Base-by-base conservation (phyloP, 441 rosid genomes). In the Gossypium lobatum region DNA sequence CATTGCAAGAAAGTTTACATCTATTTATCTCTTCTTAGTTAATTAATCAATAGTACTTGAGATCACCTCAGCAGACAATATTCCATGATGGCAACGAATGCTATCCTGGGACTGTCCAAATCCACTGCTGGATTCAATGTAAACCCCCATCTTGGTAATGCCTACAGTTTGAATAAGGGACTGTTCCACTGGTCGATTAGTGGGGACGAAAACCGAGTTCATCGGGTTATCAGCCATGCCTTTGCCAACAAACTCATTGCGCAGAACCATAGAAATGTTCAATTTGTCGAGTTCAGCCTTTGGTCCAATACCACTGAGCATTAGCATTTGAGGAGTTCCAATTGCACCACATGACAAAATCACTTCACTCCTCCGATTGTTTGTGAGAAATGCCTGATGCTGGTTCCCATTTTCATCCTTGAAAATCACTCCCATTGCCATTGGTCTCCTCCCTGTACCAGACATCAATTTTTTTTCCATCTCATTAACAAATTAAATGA, bases 201-300 rank as follows among this genome's bases (percentile, higher is more conserved):
- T 79, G 14, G 98, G 98, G 2, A 91, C 87, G 55, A 93, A 93
- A 69, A 95, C 82, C 0, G 92, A 2, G 80, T 95, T 95, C 98
- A 91, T 88, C 17, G 99, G 99, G 72, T 95, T 95, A 77, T 95
- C 99, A 66, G 86, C 91, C 90, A 95, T 92, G 76, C 89, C 98
- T 85, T 87, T 78, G 16, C 98, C 98, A 0, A 93, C 96, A 81
- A 85, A 80, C 55, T 80, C 76, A 69, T 91, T 92, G 73, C 87
- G 83, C 16, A 88, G 74, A 3, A 91, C 94, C 18, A 83, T 58
- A 6, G 96, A 78, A 75, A 95, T 87, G 79, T 86, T 88, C 45
- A 87, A 55, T 25, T 85, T 88, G 76, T 85, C 42, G 1, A 95
- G 93, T 53, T 93, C 90, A 14, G 72, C 76, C 80, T 79, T 89